Evolutionary conservation across 2,329 filamentous ascomycete genomes (phyloP), one percentile per base, ranked within the genome.

Genomic region (Botrytis aclada): DNA sequence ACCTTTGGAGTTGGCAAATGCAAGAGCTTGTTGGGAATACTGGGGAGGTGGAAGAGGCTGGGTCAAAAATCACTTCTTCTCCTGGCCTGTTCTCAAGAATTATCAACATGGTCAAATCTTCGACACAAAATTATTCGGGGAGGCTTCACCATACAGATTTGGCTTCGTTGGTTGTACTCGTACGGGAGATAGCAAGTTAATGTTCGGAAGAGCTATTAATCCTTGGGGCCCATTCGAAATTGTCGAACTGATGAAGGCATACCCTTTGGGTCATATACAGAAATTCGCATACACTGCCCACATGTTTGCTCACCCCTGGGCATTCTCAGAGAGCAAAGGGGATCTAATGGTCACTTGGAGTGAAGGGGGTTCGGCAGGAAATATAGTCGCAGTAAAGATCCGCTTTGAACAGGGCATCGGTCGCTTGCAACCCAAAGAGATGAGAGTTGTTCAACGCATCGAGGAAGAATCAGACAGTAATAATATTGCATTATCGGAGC

Each of bases 221-320:
- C 74, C 74, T 12, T 71, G 76, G 61, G 76, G 77, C 41, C 77
- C 77, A 20, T 78, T 72, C 25, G 63, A 72, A 43, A 70, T 72
- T n/a, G 47, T 69, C 47, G 64, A 72, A n/a, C 62, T 72, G 25
- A 72, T 72, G 71, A 60, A 69, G 25, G 64, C 65, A 34, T 60
- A 72, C 34, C 71, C 71, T 43, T 14, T 72, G 32, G 51, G 74
- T 58, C 67, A 73, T 25, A 37, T 61, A 47, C 25, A 66, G 8
- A 32, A 34, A 14, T 65, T 60, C 4, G 51, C 63, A 43, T 78
- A 73, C 45, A 65, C 34, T 4, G 77, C 77, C 60, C 77, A 76
- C 22, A 73, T 78, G 41, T 78, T 77, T 47, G 71, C 74, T 18
- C 77, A 78, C 43, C 76, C 77, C 18, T 78, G 77, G 76, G 76